Base-by-base conservation (phyloP, 2,329 filamentous ascomycete species). In the Xylariaceae sp. region DNA sequence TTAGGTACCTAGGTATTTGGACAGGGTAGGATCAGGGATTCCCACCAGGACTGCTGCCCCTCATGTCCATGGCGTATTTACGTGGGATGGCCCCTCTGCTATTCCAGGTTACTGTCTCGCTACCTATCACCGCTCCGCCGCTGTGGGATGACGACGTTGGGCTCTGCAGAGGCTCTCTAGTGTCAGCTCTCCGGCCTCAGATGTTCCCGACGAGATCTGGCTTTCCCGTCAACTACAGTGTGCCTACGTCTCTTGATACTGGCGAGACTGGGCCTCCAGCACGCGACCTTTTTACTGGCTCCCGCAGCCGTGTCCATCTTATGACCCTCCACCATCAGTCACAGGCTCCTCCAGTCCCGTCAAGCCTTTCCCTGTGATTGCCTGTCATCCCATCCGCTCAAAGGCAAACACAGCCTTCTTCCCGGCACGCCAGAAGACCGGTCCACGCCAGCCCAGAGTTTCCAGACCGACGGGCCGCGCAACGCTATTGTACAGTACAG, bases 131-230 rank as follows among this genome's bases (percentile, higher is more conserved):
- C 21, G 15, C 14, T 26, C 35, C 22, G 34, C 28, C 40, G 35
- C 44, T 51, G 49, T 52, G 39, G 44, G 47, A 52, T 53, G 51
- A 52, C 47, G 51, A 52, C 42, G 51, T 52, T 44, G 43, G 43
- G 41, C 33, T 42, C 38, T 29, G 13, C 25, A 35, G 30, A 28
- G 33, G 29, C 29, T 29, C 21, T 23, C 14, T 37, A 30, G 36
- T 33, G 32, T 36, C 22, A 19, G 22, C 32, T 32, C 24, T 26
- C 12, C 24, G n/a, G n/a, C n/a, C n/a, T n/a, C n/a, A n/a, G n/a
- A n/a, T n/a, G 36, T 32, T 38, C 35, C 29, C 31, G 25, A 38
- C 36, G 35, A 43, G 29, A 45, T 43, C 40, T 45, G 22, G 26
- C 34, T 38, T 37, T 36, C 16, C 23, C 33, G 16, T 39, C 30